Evolutionary conservation across 495 filamentous ascomycete species (phyloP), one percentile per base, ranked within the genome.

Genomic region (Penicillium alfredii): DNA sequence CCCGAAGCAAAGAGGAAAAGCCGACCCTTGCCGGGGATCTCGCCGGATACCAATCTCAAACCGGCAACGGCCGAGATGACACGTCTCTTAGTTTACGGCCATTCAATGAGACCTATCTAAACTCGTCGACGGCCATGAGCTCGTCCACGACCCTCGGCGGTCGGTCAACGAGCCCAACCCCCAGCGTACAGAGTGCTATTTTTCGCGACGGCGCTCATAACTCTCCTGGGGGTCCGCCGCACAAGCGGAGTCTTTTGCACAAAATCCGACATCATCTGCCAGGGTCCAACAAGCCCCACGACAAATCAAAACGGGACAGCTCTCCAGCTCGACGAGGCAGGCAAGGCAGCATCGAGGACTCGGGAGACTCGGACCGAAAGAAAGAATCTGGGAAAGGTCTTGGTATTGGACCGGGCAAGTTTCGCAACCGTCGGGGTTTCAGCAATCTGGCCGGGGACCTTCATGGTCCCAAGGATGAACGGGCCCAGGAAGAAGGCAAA

Each of bases 141-240:
- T 76, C 75, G 13, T 56, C 63, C 10, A 66, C 67, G 4, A 69
- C 60, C 13, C 51, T 73, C 35, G 64, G 63, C 15, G 61, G 51
- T 10, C 78, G 86, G 18, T 77, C 81, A 3, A 76, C 80, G 17
- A 94, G 84, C 52, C 86, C 86, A 8, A 84, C 84, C 2, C 81
- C 81, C 12, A 92, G 81, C 52, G 66, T 70, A 8, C 74, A 72
- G 42, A 82, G 83, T 44, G 61, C 46, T 40, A 53, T 64, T n/a
- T 66, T 51, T 33, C 55, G 56, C 34, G 72, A 66, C 10, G 52
- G 63, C 27, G 73, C 72, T 14, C 76, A 80, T 44, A 66, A 66
- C 25, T 88, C 84, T 2, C 82, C 68, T 4, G 59, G 75, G 0
- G 69, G 63, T 1, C 69, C 57, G n/a, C 65, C 74, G 5, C 65